Evolutionary conservation across 179 eudicot genomes (phyloP).

Genomic region (Vitellaria paradoxa): DNA sequence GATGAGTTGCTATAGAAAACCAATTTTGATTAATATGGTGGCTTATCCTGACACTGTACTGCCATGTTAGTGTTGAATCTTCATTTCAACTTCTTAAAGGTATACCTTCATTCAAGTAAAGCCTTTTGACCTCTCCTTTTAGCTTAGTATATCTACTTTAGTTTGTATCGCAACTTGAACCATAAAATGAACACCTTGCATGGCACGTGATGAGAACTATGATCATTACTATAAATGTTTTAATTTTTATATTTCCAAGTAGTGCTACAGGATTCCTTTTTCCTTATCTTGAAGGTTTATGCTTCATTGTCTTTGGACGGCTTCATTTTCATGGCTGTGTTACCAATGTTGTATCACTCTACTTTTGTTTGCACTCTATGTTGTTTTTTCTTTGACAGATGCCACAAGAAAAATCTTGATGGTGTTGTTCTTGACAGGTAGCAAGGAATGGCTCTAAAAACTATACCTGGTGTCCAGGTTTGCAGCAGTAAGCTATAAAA

Average conservation of each 20-base stretch:
- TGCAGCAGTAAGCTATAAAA: not conserved
- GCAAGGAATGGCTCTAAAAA: not conserved
- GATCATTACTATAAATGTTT: no score
- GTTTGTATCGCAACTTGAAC: no score
- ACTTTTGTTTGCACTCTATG: not conserved
- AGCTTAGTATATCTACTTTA: no score
- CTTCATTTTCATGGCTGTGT: not conserved
- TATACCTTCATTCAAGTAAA: not conserved
- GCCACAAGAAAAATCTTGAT: not conserved
- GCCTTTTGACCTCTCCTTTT: not conserved
- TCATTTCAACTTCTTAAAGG: not conserved
- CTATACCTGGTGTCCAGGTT: not conserved
- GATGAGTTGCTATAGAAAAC: not conserved
- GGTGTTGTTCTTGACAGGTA: constrained; percentile 2
- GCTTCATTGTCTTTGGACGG: not conserved
- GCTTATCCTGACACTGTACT: not conserved
- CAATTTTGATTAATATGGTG: not conserved
- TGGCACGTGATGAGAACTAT: no score
- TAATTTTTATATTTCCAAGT: not conserved
- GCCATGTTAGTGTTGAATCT: not conserved
- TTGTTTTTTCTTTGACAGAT: not conserved
- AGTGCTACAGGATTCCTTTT: not conserved
- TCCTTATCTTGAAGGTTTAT: not conserved
- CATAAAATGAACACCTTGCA: no score
- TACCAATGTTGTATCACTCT: no score